Evolutionary conservation across 106 monocot species (phyloP).

Genomic region (Gastrodia elata): DNA sequence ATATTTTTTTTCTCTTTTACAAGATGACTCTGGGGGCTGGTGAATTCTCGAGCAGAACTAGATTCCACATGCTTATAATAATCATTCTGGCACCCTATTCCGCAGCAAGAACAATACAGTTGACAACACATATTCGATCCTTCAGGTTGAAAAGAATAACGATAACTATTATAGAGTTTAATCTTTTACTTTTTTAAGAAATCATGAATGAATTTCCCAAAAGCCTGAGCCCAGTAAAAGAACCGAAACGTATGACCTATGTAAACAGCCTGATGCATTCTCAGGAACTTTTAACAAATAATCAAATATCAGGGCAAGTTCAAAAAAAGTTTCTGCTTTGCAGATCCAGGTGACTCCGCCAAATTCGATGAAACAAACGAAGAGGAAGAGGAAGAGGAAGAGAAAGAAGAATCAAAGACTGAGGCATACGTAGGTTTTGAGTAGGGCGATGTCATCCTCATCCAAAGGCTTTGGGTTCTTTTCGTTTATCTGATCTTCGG

Average conservation of each 20-base stretch:
- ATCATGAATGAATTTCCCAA: neutral
- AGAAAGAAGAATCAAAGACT: neutral
- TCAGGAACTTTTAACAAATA: neutral
- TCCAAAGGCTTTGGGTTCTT: slow-evolving; percentile 94
- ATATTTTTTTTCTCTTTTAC: neutral
- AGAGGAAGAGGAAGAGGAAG: neutral
- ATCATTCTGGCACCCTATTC: neutral
- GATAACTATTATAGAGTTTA: neutral
- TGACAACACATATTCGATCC: neutral
- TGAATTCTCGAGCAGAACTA: neutral
- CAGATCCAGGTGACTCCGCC: neutral
- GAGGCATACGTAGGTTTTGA: slow-evolving; percentile 71
- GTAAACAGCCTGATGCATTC: neutral
- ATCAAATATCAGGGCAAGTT: neutral
- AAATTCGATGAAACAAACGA: neutral
- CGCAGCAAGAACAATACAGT: neutral
- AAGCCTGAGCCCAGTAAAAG: neutral
- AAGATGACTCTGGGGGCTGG: neutral
- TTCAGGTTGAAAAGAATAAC: neutral
- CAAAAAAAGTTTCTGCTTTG: neutral
- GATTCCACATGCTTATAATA: neutral
- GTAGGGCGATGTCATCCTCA: slow-evolving; percentile 91
- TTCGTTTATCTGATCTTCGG: slow-evolving; percentile 57
- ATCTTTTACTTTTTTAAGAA: neutral
- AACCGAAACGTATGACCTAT: neutral